These are phyloP conservation scores for Penicillium sp. DNA, from an alignment of 2,329 filamentous ascomycete genomes.

Conservation along the genomic window DNA sequence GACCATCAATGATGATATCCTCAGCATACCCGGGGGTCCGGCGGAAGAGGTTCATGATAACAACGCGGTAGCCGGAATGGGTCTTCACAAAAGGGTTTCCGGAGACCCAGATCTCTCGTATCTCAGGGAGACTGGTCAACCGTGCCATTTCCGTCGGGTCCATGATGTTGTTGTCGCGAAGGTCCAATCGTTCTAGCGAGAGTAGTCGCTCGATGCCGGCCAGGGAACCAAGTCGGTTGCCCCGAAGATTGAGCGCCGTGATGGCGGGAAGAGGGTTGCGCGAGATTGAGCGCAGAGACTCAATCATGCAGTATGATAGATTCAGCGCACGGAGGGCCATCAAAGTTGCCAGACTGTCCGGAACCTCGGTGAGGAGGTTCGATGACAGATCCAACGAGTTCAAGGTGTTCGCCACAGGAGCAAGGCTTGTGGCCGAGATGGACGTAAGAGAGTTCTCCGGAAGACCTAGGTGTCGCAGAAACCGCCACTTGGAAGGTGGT, in stretches of 20 bases:
- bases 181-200: slow-evolving; percentile 81
- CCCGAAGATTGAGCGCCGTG: slow-evolving; percentile 83
- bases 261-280: slow-evolving; percentile 84
- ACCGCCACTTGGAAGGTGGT: slow-evolving; percentile 87
- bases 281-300: slow-evolving; percentile 79
- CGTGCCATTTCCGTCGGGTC: slow-evolving; percentile 88
- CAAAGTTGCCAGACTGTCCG: slow-evolving; percentile 79
- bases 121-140: slow-evolving; percentile 82
- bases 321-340: slow-evolving; percentile 88
- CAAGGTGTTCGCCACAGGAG: slow-evolving; percentile 77
- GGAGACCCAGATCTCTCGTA: slow-evolving; percentile 86
- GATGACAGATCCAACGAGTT: slow-evolving; percentile 88
- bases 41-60: slow-evolving; percentile 94
- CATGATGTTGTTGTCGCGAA: slow-evolving; percentile 84
- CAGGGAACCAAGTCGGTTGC: slow-evolving; percentile 79
- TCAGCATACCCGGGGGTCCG: slow-evolving; percentile 83
- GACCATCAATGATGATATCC: slow-evolving; percentile 82
- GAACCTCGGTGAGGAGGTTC: slow-evolving; percentile 91
- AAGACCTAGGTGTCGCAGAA: slow-evolving; percentile 83
- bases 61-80: slow-evolving; percentile 76
- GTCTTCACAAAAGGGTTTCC: slow-evolving; percentile 89
- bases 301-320: slow-evolving; percentile 95
- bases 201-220: slow-evolving; percentile 84
- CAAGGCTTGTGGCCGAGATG: slow-evolving; percentile 68
- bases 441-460: slow-evolving; percentile 86